Percentiles rank a stretch among this genome's conserved stretches.
Evolutionary conservation across 306 rosid species (phyloP).

Genomic region (Vicia villosa): DNA sequence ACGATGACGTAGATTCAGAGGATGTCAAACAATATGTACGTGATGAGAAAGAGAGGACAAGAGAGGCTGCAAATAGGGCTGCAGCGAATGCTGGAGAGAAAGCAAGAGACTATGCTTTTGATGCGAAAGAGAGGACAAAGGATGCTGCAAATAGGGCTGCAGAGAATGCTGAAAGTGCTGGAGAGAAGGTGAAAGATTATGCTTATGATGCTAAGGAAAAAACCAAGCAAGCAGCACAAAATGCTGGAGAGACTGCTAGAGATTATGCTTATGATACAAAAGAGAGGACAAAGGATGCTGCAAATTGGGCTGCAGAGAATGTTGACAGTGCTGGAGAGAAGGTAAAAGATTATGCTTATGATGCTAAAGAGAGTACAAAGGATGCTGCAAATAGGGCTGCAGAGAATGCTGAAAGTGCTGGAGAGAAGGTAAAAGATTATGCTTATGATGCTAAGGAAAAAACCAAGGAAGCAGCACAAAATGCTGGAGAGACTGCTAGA

Average conservation of each 20-base stretch:
- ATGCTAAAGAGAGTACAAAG: constrained; percentile 33
- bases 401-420: constrained; percentile 34
- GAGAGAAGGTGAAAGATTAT: constrained; percentile 32
- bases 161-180: background rate
- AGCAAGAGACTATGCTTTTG: constrained; percentile 30
- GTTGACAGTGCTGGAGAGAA: constrained; percentile 7
- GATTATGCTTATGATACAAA: constrained; percentile 41
- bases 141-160: constrained; percentile 25
- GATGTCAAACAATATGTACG: constrained; percentile 27
- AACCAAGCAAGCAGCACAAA: constrained; percentile 27
- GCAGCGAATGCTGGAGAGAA: constrained; percentile 29
- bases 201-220: constrained; percentile 38
- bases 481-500: constrained; percentile 39
- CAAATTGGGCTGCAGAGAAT: constrained; percentile 15
- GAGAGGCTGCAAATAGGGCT: constrained; percentile 14
- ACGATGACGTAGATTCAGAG: constrained; percentile 28
- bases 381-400: constrained; percentile 33
- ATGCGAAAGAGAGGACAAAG: constrained; percentile 34
- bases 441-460: background rate
- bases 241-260: constrained; percentile 17
- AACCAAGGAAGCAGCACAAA: constrained; percentile 40
- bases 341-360: constrained; percentile 36
- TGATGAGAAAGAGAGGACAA: background rate
- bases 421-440: constrained; percentile 27
- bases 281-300: constrained; percentile 26